Percentiles rank a stretch among this genome's conserved stretches.
These are phyloP conservation scores for Flaveria ramosissima DNA, from an alignment of 129 eudicot species.

Conservation along the genomic window DNA sequence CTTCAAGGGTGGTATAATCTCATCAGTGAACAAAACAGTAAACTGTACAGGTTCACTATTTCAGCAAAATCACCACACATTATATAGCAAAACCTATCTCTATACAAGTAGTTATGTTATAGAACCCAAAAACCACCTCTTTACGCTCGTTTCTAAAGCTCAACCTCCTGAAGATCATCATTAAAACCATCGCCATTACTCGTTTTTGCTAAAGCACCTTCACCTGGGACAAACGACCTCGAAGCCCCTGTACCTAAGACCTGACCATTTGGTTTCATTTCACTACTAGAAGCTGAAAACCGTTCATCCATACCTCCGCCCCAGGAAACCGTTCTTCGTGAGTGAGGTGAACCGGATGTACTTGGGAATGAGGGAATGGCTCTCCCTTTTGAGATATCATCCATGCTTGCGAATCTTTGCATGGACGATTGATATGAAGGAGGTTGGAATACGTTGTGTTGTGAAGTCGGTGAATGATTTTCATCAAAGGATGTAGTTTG, in stretches of 20 bases:
- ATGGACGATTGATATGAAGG: slow-evolving; percentile 52
- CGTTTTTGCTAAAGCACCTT: slow-evolving; percentile 32
- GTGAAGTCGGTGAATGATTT: slow-evolving; percentile 39
- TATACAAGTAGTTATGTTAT: slow-evolving; percentile 26
- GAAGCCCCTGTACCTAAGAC: too few species aligned
- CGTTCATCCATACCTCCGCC: slow-evolving; percentile 56
- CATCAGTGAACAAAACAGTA: slow-evolving; percentile 7
- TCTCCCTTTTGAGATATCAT: slow-evolving; percentile 50
- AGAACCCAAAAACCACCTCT: slow-evolving; percentile 4
- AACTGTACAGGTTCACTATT: slow-evolving; percentile 50
- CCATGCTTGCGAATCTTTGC: slow-evolving; percentile 80
- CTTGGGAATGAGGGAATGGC: slow-evolving; percentile 21
- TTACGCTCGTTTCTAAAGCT: slow-evolving; percentile 40
- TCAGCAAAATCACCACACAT: slow-evolving; percentile 22
- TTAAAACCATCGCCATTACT: slow-evolving; percentile 52
- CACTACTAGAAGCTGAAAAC: slow-evolving; percentile 38
- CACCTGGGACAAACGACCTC: too few species aligned
- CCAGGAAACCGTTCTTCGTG: slow-evolving; percentile 94
- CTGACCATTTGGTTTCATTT: slow-evolving; percentile 38
- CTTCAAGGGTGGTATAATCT: slow-evolving; percentile 8
- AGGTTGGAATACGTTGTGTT: slow-evolving; percentile 38
- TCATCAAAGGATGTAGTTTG: slow-evolving; percentile 36
- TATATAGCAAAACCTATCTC: slow-evolving; percentile 39
- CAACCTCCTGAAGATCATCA: slow-evolving; percentile 86
- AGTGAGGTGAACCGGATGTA: slow-evolving; percentile 44